These are phyloP conservation scores for Parmelia sp. DNA, from an alignment of 495 filamentous ascomycete genomes.

Conservation along the genomic window DNA sequence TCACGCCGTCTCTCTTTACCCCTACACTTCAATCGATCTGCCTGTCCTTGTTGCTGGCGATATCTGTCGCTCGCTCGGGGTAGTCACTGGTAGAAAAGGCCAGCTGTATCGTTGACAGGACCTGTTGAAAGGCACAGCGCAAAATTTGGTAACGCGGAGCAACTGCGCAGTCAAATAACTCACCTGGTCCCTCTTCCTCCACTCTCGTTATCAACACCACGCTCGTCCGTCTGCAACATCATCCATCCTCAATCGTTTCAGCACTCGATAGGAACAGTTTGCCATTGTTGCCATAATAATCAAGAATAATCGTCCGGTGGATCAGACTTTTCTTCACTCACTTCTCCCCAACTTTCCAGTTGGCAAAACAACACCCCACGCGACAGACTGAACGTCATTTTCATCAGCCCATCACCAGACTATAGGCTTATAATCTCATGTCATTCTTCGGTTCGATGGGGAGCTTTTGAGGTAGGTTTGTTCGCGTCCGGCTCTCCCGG, in stretches of 20 bases:
- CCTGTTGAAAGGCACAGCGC: conserved; percentile 19
- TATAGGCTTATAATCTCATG: not conserved
- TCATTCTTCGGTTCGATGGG: conserved; percentile 13
- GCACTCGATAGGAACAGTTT: not conserved
- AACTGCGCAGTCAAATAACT: conserved; percentile 27
- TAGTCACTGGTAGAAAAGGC: conserved; percentile 5
- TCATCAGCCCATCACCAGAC: conserved; percentile 4
- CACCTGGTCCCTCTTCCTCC: conserved; percentile 17
- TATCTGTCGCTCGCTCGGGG: conserved; percentile 26
- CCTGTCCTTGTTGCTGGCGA: conserved; percentile 21
- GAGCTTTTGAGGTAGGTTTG: conserved; percentile 15
- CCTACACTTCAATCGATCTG: conserved; percentile 18
- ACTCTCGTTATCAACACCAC: conserved; percentile 21
- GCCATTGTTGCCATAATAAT: conserved; percentile 12
- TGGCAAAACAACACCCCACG: conserved; percentile 11
- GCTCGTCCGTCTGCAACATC: conserved; percentile 5
- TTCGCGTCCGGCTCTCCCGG: not conserved
- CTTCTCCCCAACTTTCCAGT: conserved; percentile 12
- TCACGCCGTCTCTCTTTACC: conserved; percentile 28
- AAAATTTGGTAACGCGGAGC: conserved; percentile 28
- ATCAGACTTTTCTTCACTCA: conserved; percentile 14
- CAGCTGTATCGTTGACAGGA: conserved; percentile 11
- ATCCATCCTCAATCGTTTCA: conserved; percentile 12
- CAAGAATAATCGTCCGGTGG: conserved; percentile 2
- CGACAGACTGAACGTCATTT: conserved; percentile 13